phyloP scores from a whole-genome alignment of 2,329 filamentous ascomycete species.

The Chaetomiaceae sp. region DNA sequence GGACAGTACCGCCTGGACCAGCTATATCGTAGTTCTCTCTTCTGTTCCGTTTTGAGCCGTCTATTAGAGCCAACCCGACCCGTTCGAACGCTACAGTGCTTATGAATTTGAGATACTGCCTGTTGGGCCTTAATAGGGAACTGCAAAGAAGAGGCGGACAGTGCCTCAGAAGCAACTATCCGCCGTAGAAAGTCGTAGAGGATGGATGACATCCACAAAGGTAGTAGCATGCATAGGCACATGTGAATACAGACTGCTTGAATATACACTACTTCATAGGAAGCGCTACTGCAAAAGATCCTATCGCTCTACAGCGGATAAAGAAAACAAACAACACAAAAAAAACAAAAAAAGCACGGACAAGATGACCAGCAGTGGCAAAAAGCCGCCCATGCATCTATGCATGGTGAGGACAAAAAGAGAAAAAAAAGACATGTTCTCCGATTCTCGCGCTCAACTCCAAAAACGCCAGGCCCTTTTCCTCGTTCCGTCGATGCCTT shows the following conservation, averaged over 20 bases:
- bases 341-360: background rate
- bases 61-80: too few relatives aligned
- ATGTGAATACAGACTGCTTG: background rate
- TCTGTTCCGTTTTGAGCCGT: too few relatives aligned
- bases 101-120: too few relatives aligned
- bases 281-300: conserved; percentile 6
- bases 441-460: conserved; percentile 3
- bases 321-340: background rate
- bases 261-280: conserved; percentile 6
- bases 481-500: background rate
- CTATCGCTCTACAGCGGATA: conserved; percentile 2
- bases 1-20: too few relatives aligned
- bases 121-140: too few relatives aligned
- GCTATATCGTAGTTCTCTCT: too few relatives aligned
- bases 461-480: conserved; percentile 11
- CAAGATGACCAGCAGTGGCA: background rate
- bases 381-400: background rate
- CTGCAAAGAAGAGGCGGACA: too few relatives aligned
- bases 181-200: too few relatives aligned
- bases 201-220: too few relatives aligned
- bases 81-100: too few relatives aligned
- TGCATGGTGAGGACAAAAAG: background rate
- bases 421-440: background rate
- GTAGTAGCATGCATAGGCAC: background rate
- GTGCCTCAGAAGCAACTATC: too few relatives aligned